Evolutionary conservation across 2,329 filamentous ascomycete genomes (phyloP), one percentile per base, ranked within the genome.

Genomic region (Fusarium bulbicola): DNA sequence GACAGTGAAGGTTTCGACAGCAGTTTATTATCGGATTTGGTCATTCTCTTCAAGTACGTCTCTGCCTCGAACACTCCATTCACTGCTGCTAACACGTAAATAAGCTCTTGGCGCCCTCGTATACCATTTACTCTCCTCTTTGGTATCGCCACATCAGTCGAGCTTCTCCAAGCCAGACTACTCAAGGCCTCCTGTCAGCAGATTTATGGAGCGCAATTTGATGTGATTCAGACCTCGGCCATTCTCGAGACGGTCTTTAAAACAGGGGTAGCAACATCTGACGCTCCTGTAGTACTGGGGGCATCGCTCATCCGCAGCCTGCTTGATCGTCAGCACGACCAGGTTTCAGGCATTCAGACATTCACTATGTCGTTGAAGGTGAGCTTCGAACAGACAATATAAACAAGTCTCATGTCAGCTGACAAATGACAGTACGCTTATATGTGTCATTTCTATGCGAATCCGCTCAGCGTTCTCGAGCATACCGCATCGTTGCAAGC

Each of bases 361-460:
- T 93, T 95, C 78, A 86, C 92, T 53, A 89, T 89, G 78, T 91
- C 92, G 16, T 77, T 95, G 6, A 92, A 93, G 85, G 91, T 91
- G 80, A 74, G 80, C 28, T 59, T 54, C 20, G 16, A 21, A 20
- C 37, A 42, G 7, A 11, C 24, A 10, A 20, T 9, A 32, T 6
- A 28, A 5, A 24, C 21, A 36, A 4, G 34, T 21, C 30, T 21
- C 34, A 26, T 30, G 18, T 54, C 39, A 37, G 26, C 69, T 77
- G 43, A 78, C 75, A 8, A 45, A 9, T 26, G 69, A 24, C 79
- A 94, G 88, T 96, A 95, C 81, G 90, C 92, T 2, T 94, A 95
- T 78, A 95, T 97, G 93, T 93, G 92, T 64, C 92, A 95, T 79
- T 95, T 93, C 78, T 95, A 94, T 75, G 92, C 92, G 43, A 95